A percentile compares a stretch with the other conserved stretches of the same genome.
These are phyloP conservation scores for Petunia secreta DNA, from an alignment of 257 asterid species.

Conservation along the genomic window DNA sequence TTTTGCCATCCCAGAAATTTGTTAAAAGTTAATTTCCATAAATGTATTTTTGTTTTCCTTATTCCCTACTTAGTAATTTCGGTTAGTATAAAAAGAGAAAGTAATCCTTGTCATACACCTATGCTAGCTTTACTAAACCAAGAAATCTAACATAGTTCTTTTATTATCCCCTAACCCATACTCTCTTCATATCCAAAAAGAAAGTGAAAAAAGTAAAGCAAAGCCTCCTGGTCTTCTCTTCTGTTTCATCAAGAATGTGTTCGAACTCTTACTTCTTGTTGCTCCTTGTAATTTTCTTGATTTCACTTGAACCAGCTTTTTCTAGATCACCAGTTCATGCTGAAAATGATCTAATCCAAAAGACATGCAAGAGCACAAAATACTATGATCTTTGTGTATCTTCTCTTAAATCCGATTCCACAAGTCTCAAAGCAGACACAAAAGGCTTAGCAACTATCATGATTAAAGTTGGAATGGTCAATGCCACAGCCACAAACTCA, in stretches of 20 bases:
- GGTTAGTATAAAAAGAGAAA: not conserved
- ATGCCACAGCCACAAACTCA: conserved; percentile 70
- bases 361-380: conserved; percentile 70
- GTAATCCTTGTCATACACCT: conserved; percentile 11
- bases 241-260: conserved; percentile 30
- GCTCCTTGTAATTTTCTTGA: conserved; percentile 31
- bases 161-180: not conserved
- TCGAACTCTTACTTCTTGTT: conserved; percentile 29
- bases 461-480: conserved; percentile 54
- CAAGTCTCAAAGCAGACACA: conserved; percentile 58
- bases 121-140: conserved; percentile 5
- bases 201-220: not conserved
- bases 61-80: not conserved
- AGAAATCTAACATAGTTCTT: conserved; percentile 16
- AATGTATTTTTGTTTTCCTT: not conserved
- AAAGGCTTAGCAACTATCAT: conserved; percentile 70
- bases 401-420: conserved; percentile 62
- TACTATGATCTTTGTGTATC: conserved; percentile 77
- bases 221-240: not conserved
- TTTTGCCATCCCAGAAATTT: not conserved
- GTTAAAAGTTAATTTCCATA: too few species aligned
- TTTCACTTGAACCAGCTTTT: conserved; percentile 31
- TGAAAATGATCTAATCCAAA: conserved; percentile 49
- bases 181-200: not conserved
- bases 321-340: conserved; percentile 32